Percentiles rank a stretch among this genome's conserved stretches.
Conservation (phyloP, 306 rosid species). For the Coriaria nepalensis region DNA sequence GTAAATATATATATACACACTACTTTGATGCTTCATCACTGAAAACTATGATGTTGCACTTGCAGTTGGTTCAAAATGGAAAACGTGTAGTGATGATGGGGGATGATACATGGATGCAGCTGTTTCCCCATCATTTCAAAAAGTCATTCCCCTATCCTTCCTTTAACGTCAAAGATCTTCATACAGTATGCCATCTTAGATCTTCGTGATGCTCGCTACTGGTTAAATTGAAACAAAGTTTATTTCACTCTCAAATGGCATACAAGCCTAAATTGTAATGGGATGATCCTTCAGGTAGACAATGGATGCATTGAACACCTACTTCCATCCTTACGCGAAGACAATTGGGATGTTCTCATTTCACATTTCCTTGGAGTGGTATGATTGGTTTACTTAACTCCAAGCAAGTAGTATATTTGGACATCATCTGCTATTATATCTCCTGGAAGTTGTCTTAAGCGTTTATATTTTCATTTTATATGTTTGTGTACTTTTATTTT, state of each 20-base stretch:
- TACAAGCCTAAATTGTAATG: too few species aligned
- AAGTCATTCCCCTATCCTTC: conserved; percentile 80
- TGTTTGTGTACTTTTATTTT: neutral
- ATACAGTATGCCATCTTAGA: conserved; percentile 47
- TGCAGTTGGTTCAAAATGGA: conserved; percentile 81
- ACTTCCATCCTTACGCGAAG: conserved; percentile 64
- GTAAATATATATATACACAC: too few species aligned
- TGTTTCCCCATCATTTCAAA: conserved; percentile 81
- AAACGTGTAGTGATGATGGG: conserved; percentile 96
- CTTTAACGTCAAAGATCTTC: conserved; percentile 91
- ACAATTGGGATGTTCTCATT: conserved; percentile 93
- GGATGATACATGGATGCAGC: conserved; percentile 94
- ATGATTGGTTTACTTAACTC: conserved; percentile 17
- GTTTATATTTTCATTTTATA: neutral
- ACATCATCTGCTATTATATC: conserved; percentile 5
- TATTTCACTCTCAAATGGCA: too few species aligned
- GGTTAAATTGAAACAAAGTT: too few species aligned
- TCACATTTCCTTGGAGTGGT: conserved; percentile 99
- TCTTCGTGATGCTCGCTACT: neutral
- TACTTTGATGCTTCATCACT: too few species aligned
- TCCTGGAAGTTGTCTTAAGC: neutral
- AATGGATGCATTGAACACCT: conserved; percentile 88
- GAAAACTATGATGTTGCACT: conserved; percentile 1
- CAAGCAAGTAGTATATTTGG: neutral
- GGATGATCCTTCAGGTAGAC: conserved; percentile 55